Percentiles rank a stretch among this genome's conserved stretches.
Evolutionary conservation across 2,329 filamentous ascomycete species (phyloP).

Genomic region (Fusarium sp.): DNA sequence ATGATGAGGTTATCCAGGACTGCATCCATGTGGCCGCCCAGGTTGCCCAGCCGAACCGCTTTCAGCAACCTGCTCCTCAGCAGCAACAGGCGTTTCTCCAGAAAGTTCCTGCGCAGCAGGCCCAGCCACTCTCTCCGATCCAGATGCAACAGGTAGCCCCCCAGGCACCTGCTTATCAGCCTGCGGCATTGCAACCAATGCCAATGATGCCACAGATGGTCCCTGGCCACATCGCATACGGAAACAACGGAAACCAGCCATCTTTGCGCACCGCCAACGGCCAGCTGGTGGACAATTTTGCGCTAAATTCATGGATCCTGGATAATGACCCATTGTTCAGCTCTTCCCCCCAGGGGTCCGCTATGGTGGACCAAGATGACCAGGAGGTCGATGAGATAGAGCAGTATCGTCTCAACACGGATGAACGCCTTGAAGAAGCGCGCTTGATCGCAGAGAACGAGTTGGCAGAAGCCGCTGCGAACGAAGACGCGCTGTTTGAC

Average conservation of each 20-base stretch:
- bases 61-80: neutral
- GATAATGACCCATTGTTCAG: neutral
- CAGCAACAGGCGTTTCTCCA: neutral
- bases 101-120: neutral
- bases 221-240: too few species aligned
- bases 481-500: too few species aligned
- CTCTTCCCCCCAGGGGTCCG: too few species aligned
- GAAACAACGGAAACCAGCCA: too few species aligned
- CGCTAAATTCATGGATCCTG: neutral
- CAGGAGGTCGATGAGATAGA: neutral
- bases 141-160: neutral
- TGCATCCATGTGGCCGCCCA: neutral
- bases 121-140: neutral
- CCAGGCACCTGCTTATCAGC: neutral
- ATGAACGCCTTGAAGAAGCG: too few species aligned
- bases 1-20: neutral
- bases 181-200: neutral
- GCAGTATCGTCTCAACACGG: too few species aligned
- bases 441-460: too few species aligned
- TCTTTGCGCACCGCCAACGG: too few species aligned
- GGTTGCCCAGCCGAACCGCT: neutral
- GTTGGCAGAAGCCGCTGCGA: too few species aligned
- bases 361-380: neutral
- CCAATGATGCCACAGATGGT: neutral
- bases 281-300: neutral